Percentiles rank a stretch among this genome's conserved stretches.
Conservation (phyloP, 768 basidiomycete species). For the Tricholoma furcatifolium region DNA sequence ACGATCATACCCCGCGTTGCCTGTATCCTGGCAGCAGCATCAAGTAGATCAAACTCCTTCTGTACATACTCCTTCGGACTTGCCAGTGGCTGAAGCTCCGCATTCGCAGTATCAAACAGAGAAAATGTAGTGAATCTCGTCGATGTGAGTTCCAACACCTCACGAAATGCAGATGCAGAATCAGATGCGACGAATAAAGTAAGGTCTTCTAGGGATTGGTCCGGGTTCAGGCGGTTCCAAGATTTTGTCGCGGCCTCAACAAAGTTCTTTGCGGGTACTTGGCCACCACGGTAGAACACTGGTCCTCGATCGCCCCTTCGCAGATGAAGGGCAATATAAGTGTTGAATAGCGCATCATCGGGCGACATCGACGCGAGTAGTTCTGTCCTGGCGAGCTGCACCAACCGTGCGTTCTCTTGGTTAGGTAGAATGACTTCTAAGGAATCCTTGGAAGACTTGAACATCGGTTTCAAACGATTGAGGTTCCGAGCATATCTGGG, state of each 20-base stretch:
- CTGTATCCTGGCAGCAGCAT: slow-evolving; percentile 38
- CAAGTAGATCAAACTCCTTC: slow-evolving; percentile 42
- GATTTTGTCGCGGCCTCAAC: slow-evolving; percentile 39
- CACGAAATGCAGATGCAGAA: slow-evolving; percentile 40
- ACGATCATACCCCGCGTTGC: slow-evolving; percentile 65
- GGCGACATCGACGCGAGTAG: slow-evolving; percentile 28
- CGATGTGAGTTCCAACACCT: slow-evolving; percentile 41
- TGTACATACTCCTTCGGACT: slow-evolving; percentile 57
- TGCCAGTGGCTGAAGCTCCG: slow-evolving; percentile 45
- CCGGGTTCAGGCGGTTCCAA: slow-evolving; percentile 35
- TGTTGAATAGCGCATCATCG: slow-evolving; percentile 6
- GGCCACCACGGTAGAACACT: slow-evolving; percentile 36
- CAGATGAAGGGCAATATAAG: slow-evolving; percentile 60
- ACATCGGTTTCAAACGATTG: slow-evolving; percentile 59
- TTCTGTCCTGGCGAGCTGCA: slow-evolving; percentile 48
- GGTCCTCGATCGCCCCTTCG: slow-evolving; percentile 60
- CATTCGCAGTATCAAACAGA: slow-evolving; percentile 38
- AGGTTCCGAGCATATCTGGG: slow-evolving; percentile 51
- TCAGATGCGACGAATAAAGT: slow-evolving; percentile 64
- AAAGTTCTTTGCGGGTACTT: slow-evolving; percentile 52
- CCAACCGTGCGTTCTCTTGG: slow-evolving; percentile 40
- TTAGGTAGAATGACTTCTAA: slow-evolving; percentile 59
- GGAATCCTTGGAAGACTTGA: slow-evolving; percentile 42
- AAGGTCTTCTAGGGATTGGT: slow-evolving; percentile 24
- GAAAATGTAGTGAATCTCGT: slow-evolving; percentile 40